Conservation (phyloP, 805 yeast genomes). For the Cyberlindnera veronae region DNA sequence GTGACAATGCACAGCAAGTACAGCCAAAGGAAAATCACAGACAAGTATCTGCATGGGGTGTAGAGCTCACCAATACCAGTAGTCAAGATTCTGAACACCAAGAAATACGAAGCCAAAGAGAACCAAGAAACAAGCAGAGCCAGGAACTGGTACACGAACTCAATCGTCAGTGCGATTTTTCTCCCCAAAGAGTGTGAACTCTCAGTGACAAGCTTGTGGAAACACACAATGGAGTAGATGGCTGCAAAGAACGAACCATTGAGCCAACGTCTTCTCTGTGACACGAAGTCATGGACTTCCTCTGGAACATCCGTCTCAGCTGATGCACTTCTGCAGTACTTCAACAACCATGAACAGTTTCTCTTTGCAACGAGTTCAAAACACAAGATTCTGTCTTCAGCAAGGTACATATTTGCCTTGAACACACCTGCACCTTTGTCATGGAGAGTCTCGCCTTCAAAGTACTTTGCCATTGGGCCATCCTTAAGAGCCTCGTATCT, state of each 20-base stretch:
- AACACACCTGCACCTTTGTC: constrained; percentile 74
- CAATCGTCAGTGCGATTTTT: constrained; percentile 69
- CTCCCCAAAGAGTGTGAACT: constrained; percentile 70
- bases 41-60: constrained; percentile 70
- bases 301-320: constrained; percentile 98
- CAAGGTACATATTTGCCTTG: constrained; percentile 93
- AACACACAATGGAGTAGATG: constrained; percentile 77
- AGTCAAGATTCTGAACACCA: constrained; percentile 86
- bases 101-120: constrained; percentile 82
- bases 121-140: constrained; percentile 87
- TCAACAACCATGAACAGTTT: constrained; percentile 68
- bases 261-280: constrained; percentile 95
- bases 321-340: constrained; percentile 81
- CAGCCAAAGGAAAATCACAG: constrained; percentile 80
- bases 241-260: constrained; percentile 97
- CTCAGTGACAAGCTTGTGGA: constrained; percentile 62
- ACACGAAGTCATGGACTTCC: constrained; percentile 75
- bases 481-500: constrained; percentile 73
- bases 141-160: constrained; percentile 73
- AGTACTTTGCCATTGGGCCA: constrained; percentile 84
- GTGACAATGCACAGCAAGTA: constrained; percentile 77
- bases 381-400: constrained; percentile 94
- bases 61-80: constrained; percentile 69
- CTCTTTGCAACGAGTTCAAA: constrained; percentile 91
- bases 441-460: constrained; percentile 82